Base-by-base conservation (phyloP, 2,329 filamentous ascomycete species). In the Cladophialophora psammophila region DNA sequence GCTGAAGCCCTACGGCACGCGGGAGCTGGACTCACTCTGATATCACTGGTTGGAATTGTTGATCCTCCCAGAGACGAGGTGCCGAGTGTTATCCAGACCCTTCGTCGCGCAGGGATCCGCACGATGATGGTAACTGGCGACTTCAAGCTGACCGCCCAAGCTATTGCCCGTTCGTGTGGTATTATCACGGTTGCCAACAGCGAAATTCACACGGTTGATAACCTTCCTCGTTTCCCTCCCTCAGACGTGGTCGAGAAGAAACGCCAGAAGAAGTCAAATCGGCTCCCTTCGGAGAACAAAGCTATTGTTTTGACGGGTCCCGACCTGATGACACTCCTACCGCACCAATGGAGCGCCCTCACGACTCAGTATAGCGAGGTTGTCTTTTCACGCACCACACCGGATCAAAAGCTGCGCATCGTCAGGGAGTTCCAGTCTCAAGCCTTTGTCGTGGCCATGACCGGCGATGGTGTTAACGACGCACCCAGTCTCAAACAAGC, bases 41-140 rank as follows among this genome's bases (percentile, higher is more conserved):
- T 88, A 18, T 86, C 87, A 5, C 76, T 89, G 0, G 81, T 88
- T 45, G 86, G 82, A 10, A 86, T 89, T 57, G 83, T 87, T 35
- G 87, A 89, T 72, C 87, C 87, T 26, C 85, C 86, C 31, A 81
- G 86, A 58, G 82, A 85, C 34, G 87, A 89, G 71, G 88, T 88
- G 36, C 84, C 86, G 0, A 81, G 81, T 12, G 86, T 88, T 0
- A 80, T 88, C 34, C 79, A 81, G n/a, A 91, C 85, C 0, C 81
- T 93, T 15, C 85, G 90, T 12, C 82, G 86, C 1, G 91, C 91
- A 3, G 89, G 90, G 1, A 90, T 94, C 62, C 83, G 88, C n/a
- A 88, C 93, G 35, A 90, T 91, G 77, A 94, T 94, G 91, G 91
- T 93, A 0, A 94, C 91, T 1, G 90, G 91, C 9, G 91, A 94